Evolutionary conservation across 1,284 basidiomycete species (phyloP).

Genomic region (Erythrobasidium hasegawianum): DNA sequence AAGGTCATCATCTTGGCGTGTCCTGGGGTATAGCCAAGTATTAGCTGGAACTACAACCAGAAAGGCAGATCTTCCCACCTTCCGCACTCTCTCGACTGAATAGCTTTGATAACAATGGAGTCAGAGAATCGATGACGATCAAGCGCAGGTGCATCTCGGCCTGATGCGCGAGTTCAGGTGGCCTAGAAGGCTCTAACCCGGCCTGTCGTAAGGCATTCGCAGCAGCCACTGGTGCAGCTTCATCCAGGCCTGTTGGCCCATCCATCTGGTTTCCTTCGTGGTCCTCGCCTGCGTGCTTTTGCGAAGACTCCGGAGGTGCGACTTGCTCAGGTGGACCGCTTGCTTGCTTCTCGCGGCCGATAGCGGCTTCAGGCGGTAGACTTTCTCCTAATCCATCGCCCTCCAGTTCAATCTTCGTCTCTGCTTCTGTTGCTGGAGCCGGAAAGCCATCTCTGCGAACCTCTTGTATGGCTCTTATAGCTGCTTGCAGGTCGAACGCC

Average conservation of each 20-base stretch:
- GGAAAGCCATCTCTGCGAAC: conserved; percentile 6
- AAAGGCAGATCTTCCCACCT: neutral
- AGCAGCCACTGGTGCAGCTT: too few species aligned
- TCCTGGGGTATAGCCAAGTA: neutral
- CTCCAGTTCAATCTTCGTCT: neutral
- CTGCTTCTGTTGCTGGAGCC: neutral
- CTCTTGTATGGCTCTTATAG: conserved; percentile 24
- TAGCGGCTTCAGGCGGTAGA: neutral
- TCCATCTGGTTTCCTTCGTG: neutral
- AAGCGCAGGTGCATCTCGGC: conserved; percentile 16
- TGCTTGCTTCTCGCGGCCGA: too few species aligned
- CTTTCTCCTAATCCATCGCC: neutral
- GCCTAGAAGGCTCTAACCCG: too few species aligned
- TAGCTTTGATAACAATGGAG: conserved; percentile 10
- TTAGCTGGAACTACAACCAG: neutral
- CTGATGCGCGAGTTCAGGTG: too few species aligned
- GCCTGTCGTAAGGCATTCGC: too few species aligned
- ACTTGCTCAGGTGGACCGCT: too few species aligned
- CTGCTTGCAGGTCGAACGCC: conserved; percentile 15
- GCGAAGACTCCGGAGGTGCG: too few species aligned
- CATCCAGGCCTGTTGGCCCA: too few species aligned
- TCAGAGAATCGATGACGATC: conserved; percentile 21
- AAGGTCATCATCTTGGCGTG: conserved; percentile 31
- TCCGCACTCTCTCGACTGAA: conserved; percentile 21
- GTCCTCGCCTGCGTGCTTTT: too few species aligned